Evolutionary conservation across 176 grass and related monocot species (phyloP), one percentile per base, ranked within the genome.

Genomic region (Metroxylon sagu): DNA sequence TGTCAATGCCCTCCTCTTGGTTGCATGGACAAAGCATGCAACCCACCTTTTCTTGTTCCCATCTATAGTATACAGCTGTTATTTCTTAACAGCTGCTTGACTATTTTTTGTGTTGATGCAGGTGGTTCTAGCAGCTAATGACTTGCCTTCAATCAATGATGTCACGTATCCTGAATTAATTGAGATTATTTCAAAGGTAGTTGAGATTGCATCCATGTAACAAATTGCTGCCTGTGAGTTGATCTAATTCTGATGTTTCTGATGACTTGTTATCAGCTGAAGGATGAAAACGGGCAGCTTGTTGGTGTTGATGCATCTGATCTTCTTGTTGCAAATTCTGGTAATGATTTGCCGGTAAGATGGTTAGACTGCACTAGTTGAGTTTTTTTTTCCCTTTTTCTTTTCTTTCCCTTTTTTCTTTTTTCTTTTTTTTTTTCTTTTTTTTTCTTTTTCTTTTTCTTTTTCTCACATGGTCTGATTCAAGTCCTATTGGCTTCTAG

Each of bases 61-160:
- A 43, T 43, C 35, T 14, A 43, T 12, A 14, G 8, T 10, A 14
- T 7, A 14, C 10, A 43, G 1, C 35, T 43, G 31, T 35, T 43
- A 43, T 43, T 43, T 43, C 35, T 14, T 43, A 14, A 43, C 35
- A 43, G 12, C 35, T 12, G 35, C 10, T 43, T 43, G 2, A 43
- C 35, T 23, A 23, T 48, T 61, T 43, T 21, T 48, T 73, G 59
- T 28, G n/a, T 56, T 89, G 59, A 2, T 79, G 48, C 72, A 98
- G 87, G 87, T 92, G 66, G 74, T 98, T 88, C 88, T 98, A 78
- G 84, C 93, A 70, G 87, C 87, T 30, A 92, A 98, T 60, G 93
- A 98, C 60, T 81, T 89, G 87, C 87, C 87, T 70, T 98, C 93
- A 8, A 98, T 92, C 63, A 98, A 89, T 74, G 93, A 92, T 58